Evolutionary conservation across 805 yeast species (phyloP).

Genomic region (Debaryomyces prosopidis): DNA sequence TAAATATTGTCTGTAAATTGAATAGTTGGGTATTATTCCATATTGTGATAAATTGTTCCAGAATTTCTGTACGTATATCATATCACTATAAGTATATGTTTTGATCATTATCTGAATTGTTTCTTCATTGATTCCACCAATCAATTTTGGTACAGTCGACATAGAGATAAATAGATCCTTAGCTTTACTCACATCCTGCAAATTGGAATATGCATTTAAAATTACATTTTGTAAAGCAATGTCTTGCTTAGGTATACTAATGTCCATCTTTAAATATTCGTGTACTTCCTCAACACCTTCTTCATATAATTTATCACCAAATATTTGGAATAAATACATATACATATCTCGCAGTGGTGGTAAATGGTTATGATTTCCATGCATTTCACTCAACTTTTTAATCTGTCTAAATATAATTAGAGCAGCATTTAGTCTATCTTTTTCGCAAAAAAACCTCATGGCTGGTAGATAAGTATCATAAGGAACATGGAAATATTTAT

Average conservation of each 20-base stretch:
- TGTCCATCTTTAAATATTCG: conserved; percentile 62
- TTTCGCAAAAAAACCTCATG: conserved; percentile 54
- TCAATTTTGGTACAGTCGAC: conserved; percentile 47
- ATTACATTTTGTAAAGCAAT: conserved; percentile 59
- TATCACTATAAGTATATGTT: conserved; percentile 53
- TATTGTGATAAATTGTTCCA: conserved; percentile 61
- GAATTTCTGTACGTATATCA: conserved; percentile 57
- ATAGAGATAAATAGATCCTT: conserved; percentile 62
- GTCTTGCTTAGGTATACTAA: conserved; percentile 49
- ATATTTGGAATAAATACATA: conserved; percentile 56
- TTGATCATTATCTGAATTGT: conserved; percentile 68
- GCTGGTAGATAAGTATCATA: conserved; percentile 59
- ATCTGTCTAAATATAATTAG: conserved; percentile 61
- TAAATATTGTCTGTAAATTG: conserved; percentile 58
- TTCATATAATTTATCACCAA: conserved; percentile 58
- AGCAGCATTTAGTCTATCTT: conserved; percentile 61
- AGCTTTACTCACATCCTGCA: conserved; percentile 57
- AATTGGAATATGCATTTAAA: conserved; percentile 61
- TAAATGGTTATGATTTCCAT: conserved; percentile 31
- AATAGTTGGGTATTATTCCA: conserved; percentile 52
- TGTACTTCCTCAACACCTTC: conserved; percentile 70
- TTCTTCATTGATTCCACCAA: conserved; percentile 57
- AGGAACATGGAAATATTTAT: conserved; percentile 57
- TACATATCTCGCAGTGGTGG: conserved; percentile 54
- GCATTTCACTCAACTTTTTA: conserved; percentile 54